Base-by-base conservation (phyloP, 1,139 yeast species). In the Geotrichum bryndzae region DNA sequence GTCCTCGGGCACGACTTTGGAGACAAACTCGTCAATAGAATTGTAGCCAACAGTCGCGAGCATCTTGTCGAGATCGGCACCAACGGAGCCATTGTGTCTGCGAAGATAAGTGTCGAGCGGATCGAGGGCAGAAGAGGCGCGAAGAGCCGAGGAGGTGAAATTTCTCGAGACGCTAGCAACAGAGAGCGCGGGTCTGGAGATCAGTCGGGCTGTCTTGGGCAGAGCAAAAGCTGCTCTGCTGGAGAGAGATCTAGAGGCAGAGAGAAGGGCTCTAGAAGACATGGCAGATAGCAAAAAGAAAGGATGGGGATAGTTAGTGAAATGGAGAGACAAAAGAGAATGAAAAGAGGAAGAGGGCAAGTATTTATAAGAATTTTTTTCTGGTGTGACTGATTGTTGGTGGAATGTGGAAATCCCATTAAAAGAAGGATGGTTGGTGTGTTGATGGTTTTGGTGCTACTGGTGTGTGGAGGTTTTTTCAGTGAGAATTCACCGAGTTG, bases 71-170 rank as follows among this genome's bases (percentile, higher is more conserved):
- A 88, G 88, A 65, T 89, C 84, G 0, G 89, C 84, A 23, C 83
- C 80, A n/a, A 67, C 64, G 25, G 97, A 95, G 18, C 99, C 99
- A 65, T 91, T 80, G 77, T 94, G 99, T 70, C 98, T 88, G 73
- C 95, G 84, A 58, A 90, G 84, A 74, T 92, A 94, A 1, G 95
- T 87, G 73, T 94, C 99, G 63, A 90, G 77, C 13, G 82, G 80
- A 25, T 60, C 64, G 25, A 59, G 51, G 33, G 62, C 59, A 13
- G 60, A 89, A 13, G 57, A 46, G 8, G 27, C 18, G 15, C 57
- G 46, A 6, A 38, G 15, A 6, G 50, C 31, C 3, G 56, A 38
- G 13, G 50, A 22, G n/a, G 41, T 13, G 41, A 35, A 15, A 10
- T 35, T 2, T 35, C 41, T 35, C 10, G 54, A 33, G 29, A 48